phyloP scores from a whole-genome alignment of 768 basidiomycete species.

The Amyloporia xantha region DNA sequence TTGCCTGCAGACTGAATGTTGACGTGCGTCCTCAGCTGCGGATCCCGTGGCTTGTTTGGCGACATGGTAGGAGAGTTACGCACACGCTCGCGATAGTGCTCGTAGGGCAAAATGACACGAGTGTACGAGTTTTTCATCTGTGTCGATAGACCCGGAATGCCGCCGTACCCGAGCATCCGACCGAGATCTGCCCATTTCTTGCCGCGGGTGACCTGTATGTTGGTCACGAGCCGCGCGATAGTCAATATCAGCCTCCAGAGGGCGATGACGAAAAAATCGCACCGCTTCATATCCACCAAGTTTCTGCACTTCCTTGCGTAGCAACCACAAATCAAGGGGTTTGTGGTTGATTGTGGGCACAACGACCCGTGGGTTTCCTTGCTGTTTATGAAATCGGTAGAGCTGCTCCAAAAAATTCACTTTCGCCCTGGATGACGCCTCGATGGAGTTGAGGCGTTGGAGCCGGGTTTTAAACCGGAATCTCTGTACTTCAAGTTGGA shows the following conservation, averaged over 20 bases:
- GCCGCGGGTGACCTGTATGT: slow-evolving; percentile 57
- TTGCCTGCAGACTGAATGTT: slow-evolving; percentile 27
- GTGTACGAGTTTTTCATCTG: slow-evolving; percentile 88
- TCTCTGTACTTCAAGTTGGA: slow-evolving; percentile 39
- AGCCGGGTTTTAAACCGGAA: slow-evolving; percentile 96
- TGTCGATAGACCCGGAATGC: slow-evolving; percentile 74
- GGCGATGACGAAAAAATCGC: slow-evolving; percentile 15
- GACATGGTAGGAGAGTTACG: slow-evolving; percentile 53
- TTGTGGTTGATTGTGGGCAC: slow-evolving; percentile 93
- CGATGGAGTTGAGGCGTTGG: slow-evolving; percentile 92
- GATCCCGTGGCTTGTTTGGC: slow-evolving; percentile 34
- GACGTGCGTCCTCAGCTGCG: slow-evolving; percentile 48
- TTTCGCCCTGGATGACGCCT: slow-evolving; percentile 94
- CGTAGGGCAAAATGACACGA: slow-evolving; percentile 93
- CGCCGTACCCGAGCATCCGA: slow-evolving; percentile 73
- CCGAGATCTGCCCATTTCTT: slow-evolving; percentile 90
- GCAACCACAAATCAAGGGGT: slow-evolving; percentile 86
- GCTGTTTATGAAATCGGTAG: slow-evolving; percentile 94
- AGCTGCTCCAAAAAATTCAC: slow-evolving; percentile 96
- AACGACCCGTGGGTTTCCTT: slow-evolving; percentile 84
- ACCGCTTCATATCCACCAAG: slow-evolving; percentile 86
- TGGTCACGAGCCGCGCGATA: neutral
- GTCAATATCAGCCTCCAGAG: neutral
- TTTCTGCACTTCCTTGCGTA: slow-evolving; percentile 87
- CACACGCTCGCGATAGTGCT: slow-evolving; percentile 77